Evolutionary conservation across 257 asterid genomes (phyloP), one percentile per base, ranked within the genome.

Genomic region (Linaria vulgaris): DNA sequence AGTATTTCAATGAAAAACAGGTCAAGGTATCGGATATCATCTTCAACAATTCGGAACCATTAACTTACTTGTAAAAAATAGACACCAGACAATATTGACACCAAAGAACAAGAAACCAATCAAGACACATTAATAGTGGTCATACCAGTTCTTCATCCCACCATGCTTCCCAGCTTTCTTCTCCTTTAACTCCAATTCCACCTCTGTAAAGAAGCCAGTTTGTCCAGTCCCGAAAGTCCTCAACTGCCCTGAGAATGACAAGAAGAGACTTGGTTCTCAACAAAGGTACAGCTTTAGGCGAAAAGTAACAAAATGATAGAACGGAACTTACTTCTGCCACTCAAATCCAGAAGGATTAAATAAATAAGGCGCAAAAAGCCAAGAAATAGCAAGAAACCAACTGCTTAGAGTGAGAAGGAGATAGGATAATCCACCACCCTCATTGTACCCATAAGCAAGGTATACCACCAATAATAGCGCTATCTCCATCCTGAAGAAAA

Each of bases 111-210:
- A 22, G 61, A 61, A 70, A 50, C 55, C 20, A 71, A 59, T 31
- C 61, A 44, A 67, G 22, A 68, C 11, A 56, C 24, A 44, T 66
- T 13, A 49, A 54, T 30, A 48, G 27, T 19, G 5, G 27, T 21
- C 74, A 54, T 92, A 94, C 99, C 96, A 94, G 80, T 81, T 94
- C 96, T 72, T 87, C 99, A 78, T 94, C 99, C 99, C 99, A 94
- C 97, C 97, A 94, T 63, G 99, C 97, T 78, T 94, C 99, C 99
- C 99, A 90, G 83, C 99, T 94, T 85, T 94, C 99, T 77, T 82
- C 90, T 48, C 97, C 99, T 80, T 82, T 94, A 64, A 94, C 99
- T 71, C 99, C 99, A 74, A 94, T 94, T 69, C 99, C 99, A 70
- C 99, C 99, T 76, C 99, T 80, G 72, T 94, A 94, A 55, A 94